Evolutionary conservation across 208 protist species (phyloP).

Genomic region (Leishmania braziliensis): DNA sequence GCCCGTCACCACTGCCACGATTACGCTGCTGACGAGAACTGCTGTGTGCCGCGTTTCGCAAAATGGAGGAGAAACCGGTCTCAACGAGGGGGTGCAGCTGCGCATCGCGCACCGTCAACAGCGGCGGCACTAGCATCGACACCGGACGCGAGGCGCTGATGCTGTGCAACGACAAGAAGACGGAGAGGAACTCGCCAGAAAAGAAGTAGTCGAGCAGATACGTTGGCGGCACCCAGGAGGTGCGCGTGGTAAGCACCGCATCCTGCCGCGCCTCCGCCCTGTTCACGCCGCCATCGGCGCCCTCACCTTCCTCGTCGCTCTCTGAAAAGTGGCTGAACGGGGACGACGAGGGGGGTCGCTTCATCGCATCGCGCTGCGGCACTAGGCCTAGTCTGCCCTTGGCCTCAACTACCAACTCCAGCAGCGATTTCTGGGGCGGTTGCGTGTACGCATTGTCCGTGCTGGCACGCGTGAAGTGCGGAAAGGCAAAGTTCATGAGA

Average conservation of each 20-base stretch:
- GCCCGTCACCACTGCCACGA: conserved; percentile 4
- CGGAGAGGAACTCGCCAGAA: conserved; percentile 39
- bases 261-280: conserved; percentile 9
- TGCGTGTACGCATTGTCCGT: conserved; percentile 25
- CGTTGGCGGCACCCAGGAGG: conserved; percentile 44
- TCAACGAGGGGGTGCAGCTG: conserved; percentile 43
- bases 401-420: conserved; percentile 78
- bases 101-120: conserved; percentile 42
- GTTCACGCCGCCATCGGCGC: conserved; percentile 1
- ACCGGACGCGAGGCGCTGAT: conserved; percentile 40
- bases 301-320: conserved; percentile 27
- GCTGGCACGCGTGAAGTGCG: conserved; percentile 53
- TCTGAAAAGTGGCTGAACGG: conserved; percentile 23
- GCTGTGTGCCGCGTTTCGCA: conserved; percentile 2
- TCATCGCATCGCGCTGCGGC: conserved; percentile 45
- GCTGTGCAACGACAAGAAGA: conserved; percentile 44
- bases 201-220: conserved; percentile 53
- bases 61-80: conserved; percentile 11
- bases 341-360: conserved; percentile 8
- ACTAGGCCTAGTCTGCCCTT: conserved; percentile 47
- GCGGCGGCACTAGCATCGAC: conserved; percentile 40
- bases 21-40: neutral
- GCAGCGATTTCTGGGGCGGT: conserved; percentile 63
- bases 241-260: conserved; percentile 42
- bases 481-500: conserved; percentile 43